Evolutionary conservation across 2,329 filamentous ascomycete genomes (phyloP).

Genomic region (Botrytis fabae): DNA sequence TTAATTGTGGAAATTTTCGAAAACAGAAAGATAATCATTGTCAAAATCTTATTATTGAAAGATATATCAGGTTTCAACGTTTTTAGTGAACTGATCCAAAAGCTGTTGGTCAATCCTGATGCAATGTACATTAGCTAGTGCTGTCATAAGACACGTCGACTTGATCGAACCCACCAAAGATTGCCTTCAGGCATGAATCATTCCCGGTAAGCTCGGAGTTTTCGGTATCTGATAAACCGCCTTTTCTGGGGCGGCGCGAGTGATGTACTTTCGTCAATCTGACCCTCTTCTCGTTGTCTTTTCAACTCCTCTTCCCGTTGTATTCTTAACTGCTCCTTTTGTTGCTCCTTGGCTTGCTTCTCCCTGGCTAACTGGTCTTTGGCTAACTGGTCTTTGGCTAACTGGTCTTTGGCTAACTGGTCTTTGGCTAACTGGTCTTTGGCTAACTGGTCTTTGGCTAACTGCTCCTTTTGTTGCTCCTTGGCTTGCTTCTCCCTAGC

Average conservation of each 20-base stretch:
- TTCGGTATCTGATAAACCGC: slow-evolving; percentile 2
- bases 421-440: not conserved
- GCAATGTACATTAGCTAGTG: not conserved
- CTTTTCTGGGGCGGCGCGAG: not conserved
- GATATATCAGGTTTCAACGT: not conserved
- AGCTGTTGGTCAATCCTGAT: not conserved
- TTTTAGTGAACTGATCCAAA: not conserved
- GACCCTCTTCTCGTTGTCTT: not conserved
- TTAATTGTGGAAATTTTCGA: not conserved
- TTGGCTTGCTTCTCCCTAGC: no score
- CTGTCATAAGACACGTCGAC: not conserved
- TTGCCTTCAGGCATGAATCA: slow-evolving; percentile 9
- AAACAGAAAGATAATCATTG: not conserved
- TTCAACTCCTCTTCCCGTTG: not conserved
- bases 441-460: not conserved
- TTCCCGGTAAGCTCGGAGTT: slow-evolving; percentile 9
- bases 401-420: not conserved
- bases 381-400: no score
- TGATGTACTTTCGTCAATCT: not conserved
- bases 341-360: not conserved
- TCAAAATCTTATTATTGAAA: not conserved
- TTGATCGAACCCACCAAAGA: not conserved
- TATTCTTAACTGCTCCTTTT: no score
- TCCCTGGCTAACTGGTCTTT: no score
- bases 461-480: not conserved